Base-by-base conservation (phyloP, 495 filamentous ascomycete genomes). In the Aspergillus taichungensis region DNA sequence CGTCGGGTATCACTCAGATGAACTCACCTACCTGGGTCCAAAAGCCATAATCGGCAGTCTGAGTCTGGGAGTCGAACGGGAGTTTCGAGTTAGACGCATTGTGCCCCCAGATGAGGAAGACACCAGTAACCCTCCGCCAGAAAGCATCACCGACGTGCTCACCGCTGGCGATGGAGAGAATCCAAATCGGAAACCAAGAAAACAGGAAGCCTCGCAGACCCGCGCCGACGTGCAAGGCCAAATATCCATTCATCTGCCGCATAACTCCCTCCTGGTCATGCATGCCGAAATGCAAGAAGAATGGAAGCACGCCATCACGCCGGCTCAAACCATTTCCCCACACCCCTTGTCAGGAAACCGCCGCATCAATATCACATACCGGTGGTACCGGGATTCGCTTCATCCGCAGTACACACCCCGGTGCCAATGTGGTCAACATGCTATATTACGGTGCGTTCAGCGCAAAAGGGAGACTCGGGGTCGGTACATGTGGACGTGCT, bases 401-500 rank as follows among this genome's bases (percentile, higher is more conserved):
- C 82, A 89, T 53, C 89, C 92, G 3, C 77, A 74, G 18, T 56
- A 71, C 46, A 74, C 66, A 0, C 75, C 73, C 3, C 60, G 64
- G 18, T 85, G 82, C 56, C 73, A 71, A 37, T 95, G 90, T 55
- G 73, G 74, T 1, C 66, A 87, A 32, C 79, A 86, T 6, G 70
- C 78, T 2, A 79, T 94, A 10, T 66, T 98, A 48, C 71, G 87
- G 24, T 89, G 87, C 47, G 84, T 88, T 31, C 85, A 87, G 62
- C 78, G 74, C 43, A 87, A 82, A 58, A 80, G 75, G 33, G 80
- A 84, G 51, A 90, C 79, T 42, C 67, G 75, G 39, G 88, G 88
- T 0, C 73, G 76, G 43, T 96, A 95, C 59, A 91, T 95, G 71
- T 98, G 91, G 91, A 88, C 86, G 81, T 98, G 92, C 49, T 79